Conservation (phyloP, 768 basidiomycete genomes). For the Sistotremastrum suecicum region DNA sequence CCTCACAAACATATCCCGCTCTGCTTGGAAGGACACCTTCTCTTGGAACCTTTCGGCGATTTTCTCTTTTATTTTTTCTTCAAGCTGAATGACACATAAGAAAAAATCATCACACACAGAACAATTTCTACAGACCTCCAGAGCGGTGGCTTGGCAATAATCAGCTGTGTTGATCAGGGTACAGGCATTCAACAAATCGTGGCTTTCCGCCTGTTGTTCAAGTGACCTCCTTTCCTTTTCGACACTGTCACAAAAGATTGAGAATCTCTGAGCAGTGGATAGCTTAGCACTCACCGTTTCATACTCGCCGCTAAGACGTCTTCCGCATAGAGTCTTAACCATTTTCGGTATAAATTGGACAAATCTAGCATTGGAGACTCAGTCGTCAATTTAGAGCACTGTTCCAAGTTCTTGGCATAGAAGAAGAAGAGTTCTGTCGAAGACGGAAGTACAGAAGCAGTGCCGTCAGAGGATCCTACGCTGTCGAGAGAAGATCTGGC, state of each 20-base stretch:
- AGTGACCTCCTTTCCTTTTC: slow-evolving; percentile 49
- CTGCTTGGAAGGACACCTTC: slow-evolving; percentile 67
- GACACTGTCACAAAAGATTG: slow-evolving; percentile 6
- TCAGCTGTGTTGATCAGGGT: slow-evolving; percentile 94
- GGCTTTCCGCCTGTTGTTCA: slow-evolving; percentile 65
- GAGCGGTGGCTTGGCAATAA: slow-evolving; percentile 86
- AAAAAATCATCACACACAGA: not conserved
- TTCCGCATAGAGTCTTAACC: slow-evolving; percentile 91
- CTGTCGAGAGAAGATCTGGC: slow-evolving; percentile 57
- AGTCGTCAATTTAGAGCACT: slow-evolving; percentile 82
- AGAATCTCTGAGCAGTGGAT: not conserved
- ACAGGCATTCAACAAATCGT: slow-evolving; percentile 70
- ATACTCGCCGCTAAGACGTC: slow-evolving; percentile 67
- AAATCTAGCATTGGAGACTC: slow-evolving; percentile 76
- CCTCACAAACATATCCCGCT: slow-evolving; percentile 85
- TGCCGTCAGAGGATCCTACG: slow-evolving; percentile 23
- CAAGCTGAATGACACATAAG: slow-evolving; percentile 40
- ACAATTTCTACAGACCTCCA: slow-evolving; percentile 42
- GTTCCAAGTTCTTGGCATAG: slow-evolving; percentile 89
- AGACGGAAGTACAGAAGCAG: slow-evolving; percentile 69
- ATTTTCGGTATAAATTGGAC: slow-evolving; percentile 75
- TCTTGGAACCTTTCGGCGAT: slow-evolving; percentile 65
- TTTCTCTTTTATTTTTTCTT: slow-evolving; percentile 80
- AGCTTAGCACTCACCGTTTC: slow-evolving; percentile 40
- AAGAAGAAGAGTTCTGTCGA: slow-evolving; percentile 97